Percentiles rank a stretch among this genome's conserved stretches.
Conservation (phyloP, 2,329 filamentous ascomycete species). For the Alternaria gansuensis region DNA sequence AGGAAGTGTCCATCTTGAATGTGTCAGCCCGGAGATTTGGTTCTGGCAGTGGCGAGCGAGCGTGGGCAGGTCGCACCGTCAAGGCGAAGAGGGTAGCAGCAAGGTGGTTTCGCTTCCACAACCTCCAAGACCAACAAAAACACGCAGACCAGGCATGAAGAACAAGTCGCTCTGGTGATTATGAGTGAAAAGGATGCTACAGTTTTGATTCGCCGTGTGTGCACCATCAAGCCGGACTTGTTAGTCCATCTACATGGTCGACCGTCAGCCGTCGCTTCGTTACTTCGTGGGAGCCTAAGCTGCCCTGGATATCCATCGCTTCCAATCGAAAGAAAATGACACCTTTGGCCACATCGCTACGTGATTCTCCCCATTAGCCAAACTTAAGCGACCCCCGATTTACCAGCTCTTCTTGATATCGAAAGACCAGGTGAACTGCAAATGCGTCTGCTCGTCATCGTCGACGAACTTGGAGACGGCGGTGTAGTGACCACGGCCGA, state of each 20-base stretch:
- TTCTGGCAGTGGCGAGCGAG: conserved; percentile 46
- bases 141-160: conserved; percentile 20
- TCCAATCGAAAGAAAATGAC: conserved; percentile 19
- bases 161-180: conserved; percentile 1
- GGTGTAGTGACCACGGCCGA: conserved; percentile 89
- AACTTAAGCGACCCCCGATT: conserved; percentile 16
- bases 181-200: conserved; percentile 20
- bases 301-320: conserved; percentile 30
- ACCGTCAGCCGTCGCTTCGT: conserved; percentile 41
- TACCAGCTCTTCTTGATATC: conserved; percentile 98
- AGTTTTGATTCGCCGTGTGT: conserved; percentile 17
- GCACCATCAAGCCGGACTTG: conserved; percentile 18
- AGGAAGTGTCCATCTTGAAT: conserved; percentile 59
- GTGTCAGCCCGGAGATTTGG: conserved; percentile 55
- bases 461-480: conserved; percentile 91
- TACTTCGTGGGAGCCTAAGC: conserved; percentile 28
- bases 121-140: conserved; percentile 19
- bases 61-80: conserved; percentile 61
- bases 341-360: conserved; percentile 21
- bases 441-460: conserved; percentile 89
- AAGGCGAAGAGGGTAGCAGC: conserved; percentile 54
- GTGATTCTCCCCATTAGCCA: conserved; percentile 10
- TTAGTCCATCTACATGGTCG: conserved; percentile 26
- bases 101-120: conserved; percentile 55
- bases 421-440: conserved; percentile 95